Evolutionary conservation across 805 yeast species (phyloP), one percentile per base, ranked within the genome.

Genomic region (Tetrapisispora nanseiensis): DNA sequence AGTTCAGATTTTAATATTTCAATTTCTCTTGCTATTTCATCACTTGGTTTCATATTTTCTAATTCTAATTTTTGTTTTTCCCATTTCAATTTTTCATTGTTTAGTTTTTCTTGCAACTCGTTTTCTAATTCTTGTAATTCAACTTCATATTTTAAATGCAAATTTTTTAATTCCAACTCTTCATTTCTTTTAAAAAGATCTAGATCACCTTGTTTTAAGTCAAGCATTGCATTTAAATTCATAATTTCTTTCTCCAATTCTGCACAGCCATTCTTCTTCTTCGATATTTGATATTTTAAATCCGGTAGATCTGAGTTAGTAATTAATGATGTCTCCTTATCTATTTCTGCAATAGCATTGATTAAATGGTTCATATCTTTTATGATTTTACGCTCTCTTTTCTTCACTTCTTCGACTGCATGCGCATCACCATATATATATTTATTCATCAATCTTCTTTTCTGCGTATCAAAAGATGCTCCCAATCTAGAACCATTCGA

Each of bases 321-420:
- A n/a, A 56, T 38, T 15, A 43, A 45, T 6, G 40, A 39, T 6
- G 55, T 45, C 37, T 59, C 57, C 29, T 52, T 47, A 16, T 57
- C 58, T 27, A 57, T 51, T 33, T 56, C 59, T 3, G 42, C 42
- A n/a, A 60, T 57, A 3, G 56, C 55, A 21, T 51, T 54, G 24
- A 54, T 51, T 16, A 55, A 49, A 34, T 48, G 53, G 27, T 51
- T 46, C 6, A 61, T 57, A 44, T 60, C 63, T 32, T 52, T 50
- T 29, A 59, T 44, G 6, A 58, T 46, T 43, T 58, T 59, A 20
- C 64, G 48, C 45, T 60, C 62, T 16, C 61, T 50, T 32, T 50
- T 51, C 40, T 61, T 61, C 9, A 61, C 61, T 30, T 55, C 52
- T 41, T 59, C 63, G 3, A 62, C 53, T 2, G 58, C 54, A 5